These are phyloP conservation scores for Thraustochytrium sp. DNA, from an alignment of 352 stramenopile genomes.

Conservation along the genomic window DNA sequence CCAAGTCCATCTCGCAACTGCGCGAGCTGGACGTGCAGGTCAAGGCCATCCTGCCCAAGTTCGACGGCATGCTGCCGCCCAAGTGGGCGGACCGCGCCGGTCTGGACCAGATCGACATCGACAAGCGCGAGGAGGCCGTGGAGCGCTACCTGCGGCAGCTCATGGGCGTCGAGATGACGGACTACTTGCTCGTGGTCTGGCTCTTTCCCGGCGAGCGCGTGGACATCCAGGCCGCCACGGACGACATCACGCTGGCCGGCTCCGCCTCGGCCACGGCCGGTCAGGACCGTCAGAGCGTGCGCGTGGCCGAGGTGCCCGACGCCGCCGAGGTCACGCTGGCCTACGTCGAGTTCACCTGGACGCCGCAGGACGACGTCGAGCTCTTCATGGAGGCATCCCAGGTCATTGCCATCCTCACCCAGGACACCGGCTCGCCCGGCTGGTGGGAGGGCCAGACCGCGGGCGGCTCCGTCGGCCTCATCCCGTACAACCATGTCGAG, in stretches of 20 bases:
- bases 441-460: conserved; percentile 36
- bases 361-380: conserved; percentile 42
- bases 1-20: not conserved
- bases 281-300: not conserved
- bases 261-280: not conserved
- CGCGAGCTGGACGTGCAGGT: conserved; percentile 37
- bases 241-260: not conserved
- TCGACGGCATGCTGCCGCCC: conserved; percentile 8
- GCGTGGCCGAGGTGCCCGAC: not conserved
- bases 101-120: not conserved
- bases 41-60: not conserved
- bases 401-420: conserved; percentile 20
- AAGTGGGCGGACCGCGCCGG: conserved; percentile 4
- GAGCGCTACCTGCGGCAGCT: conserved; percentile 11
- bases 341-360: conserved; percentile 42
- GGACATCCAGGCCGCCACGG: not conserved
- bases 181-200: conserved; percentile 23
- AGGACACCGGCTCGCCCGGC: conserved; percentile 19
- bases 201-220: conserved; percentile 15
- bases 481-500: conserved; percentile 44
- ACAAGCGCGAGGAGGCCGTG: conserved; percentile 30
- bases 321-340: not conserved
- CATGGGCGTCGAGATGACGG: not conserved
- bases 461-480: not conserved
- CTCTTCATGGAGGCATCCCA: conserved; percentile 21